Evolutionary conservation across 345 rosid species (phyloP).

Genomic region (Heritiera fomes): DNA sequence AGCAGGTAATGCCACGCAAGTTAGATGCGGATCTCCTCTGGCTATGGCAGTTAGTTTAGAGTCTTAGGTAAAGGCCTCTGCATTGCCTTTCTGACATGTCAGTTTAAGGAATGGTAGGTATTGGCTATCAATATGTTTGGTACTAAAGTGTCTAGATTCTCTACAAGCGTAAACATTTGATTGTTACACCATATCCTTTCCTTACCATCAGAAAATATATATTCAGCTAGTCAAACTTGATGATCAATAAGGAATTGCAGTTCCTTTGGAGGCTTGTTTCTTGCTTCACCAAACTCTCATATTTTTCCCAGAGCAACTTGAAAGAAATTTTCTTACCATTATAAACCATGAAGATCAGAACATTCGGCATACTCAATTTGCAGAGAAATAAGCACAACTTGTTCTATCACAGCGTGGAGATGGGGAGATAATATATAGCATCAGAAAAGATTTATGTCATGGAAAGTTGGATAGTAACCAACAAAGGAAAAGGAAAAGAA

Average conservation of each 20-base stretch:
- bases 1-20: no score
- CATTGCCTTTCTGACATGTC: background rate
- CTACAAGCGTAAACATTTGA: background rate
- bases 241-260: background rate
- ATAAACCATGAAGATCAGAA: background rate
- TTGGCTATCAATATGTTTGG: background rate
- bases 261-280: background rate
- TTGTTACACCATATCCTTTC: background rate
- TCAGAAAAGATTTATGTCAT: background rate
- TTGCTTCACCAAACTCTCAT: background rate
- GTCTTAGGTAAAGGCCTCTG: background rate
- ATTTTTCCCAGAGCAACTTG: background rate
- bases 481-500: background rate
- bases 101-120: conserved; percentile 1
- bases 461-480: background rate
- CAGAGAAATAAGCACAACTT: background rate
- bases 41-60: background rate
- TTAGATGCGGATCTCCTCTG: background rate
- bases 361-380: background rate
- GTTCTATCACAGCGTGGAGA: background rate
- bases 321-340: background rate
- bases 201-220: background rate
- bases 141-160: background rate
- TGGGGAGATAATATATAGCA: background rate
- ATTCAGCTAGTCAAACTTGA: background rate